phyloP scores from a whole-genome alignment of 257 asterid genomes.

The Striga asiatica region DNA sequence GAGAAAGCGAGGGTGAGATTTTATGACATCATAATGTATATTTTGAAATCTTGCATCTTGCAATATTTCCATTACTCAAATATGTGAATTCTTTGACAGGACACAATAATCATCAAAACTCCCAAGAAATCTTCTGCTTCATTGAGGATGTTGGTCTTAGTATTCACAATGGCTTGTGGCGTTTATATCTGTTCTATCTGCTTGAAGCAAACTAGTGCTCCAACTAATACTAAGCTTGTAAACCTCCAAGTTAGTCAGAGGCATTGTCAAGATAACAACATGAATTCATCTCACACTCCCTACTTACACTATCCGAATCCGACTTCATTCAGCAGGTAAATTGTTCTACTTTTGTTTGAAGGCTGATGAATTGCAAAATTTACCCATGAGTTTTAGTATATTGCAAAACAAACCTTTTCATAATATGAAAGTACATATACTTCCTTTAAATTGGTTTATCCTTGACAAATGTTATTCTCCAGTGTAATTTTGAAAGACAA shows the following conservation, averaged over 20 bases:
- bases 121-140: constrained; percentile 66
- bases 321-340: constrained; percentile 55
- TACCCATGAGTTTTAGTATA: not conserved
- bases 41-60: not conserved
- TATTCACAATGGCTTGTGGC: constrained; percentile 60
- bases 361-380: not conserved
- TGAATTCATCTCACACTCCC: constrained; percentile 48
- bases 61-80: constrained; percentile 3
- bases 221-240: constrained; percentile 19
- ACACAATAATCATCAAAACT: constrained; percentile 44
- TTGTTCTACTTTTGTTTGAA: not conserved
- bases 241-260: constrained; percentile 25
- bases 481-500: not conserved
- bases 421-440: not conserved
- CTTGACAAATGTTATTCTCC: not conserved
- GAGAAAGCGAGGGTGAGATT: not conserved
- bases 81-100: constrained; percentile 55
- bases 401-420: not conserved
- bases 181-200: constrained; percentile 66
- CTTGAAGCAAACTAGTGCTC: constrained; percentile 44
- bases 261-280: constrained; percentile 23
- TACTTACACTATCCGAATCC: constrained; percentile 75
- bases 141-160: constrained; percentile 52
- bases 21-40: not conserved
- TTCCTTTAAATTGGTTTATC: not conserved